A percentile compares a stretch with the other conserved stretches of the same genome.
phyloP scores from a whole-genome alignment of 331 rosid species.

The Cydonia oblonga region DNA sequence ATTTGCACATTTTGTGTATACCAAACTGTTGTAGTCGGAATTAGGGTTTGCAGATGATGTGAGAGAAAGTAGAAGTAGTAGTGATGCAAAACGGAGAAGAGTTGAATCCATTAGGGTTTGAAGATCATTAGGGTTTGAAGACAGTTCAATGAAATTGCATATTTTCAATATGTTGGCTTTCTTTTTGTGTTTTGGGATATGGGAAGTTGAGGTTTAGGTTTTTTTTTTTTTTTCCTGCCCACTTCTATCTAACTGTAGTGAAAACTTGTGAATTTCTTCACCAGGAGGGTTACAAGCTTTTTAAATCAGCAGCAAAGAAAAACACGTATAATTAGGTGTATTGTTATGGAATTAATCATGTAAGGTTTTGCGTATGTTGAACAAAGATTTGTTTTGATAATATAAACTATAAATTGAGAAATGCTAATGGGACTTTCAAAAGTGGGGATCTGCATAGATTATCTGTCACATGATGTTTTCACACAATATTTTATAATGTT shows the following conservation, averaged over 20 bases:
- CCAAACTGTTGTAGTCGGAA: constrained; percentile 29
- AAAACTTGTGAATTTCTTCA: background rate
- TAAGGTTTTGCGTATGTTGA: background rate
- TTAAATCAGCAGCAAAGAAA: background rate
- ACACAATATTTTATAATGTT: too few relatives aligned
- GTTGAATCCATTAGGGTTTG: constrained; percentile 18
- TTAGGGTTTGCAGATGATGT: constrained; percentile 12
- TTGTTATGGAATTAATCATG: background rate
- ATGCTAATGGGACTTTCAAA: too few relatives aligned
- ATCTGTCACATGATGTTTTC: too few relatives aligned
- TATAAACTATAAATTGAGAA: too few relatives aligned
- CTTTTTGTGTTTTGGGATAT: background rate
- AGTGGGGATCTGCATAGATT: too few relatives aligned
- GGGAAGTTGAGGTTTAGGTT: background rate
- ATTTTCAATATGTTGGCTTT: background rate
- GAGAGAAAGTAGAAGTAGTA: background rate
- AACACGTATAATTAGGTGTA: background rate
- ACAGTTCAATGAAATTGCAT: background rate
- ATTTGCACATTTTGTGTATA: constrained; percentile 44
- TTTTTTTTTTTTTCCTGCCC: constrained; percentile 5
- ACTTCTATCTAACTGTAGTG: constrained; percentile 4
- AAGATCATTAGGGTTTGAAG: background rate
- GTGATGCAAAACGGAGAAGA: constrained; percentile 2
- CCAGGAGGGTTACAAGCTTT: background rate
- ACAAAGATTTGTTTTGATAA: background rate